A percentile compares a stretch with the other conserved stretches of the same genome.
Conservation (phyloP, 371 early-diverging fungal genomes). For the Mortierella sp. region DNA sequence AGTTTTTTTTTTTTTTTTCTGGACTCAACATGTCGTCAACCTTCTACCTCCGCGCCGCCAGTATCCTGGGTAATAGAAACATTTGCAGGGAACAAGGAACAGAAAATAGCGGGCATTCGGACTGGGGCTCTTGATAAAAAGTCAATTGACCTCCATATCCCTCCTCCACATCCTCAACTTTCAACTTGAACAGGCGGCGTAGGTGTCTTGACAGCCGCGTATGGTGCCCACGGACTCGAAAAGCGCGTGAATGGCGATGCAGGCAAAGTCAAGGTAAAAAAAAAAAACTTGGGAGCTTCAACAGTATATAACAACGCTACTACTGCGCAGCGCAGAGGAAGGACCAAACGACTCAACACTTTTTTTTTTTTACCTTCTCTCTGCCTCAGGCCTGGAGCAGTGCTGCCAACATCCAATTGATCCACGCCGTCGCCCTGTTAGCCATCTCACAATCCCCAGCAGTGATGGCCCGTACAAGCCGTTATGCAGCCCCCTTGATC, state of each 20-base stretch:
- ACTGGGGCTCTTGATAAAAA: neutral
- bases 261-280: constrained; percentile 60
- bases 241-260: constrained; percentile 71
- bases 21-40: constrained; percentile 63
- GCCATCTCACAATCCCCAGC: constrained; percentile 59
- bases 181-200: constrained; percentile 61
- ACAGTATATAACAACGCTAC: neutral
- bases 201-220: constrained; percentile 78
- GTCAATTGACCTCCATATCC: too few relatives aligned
- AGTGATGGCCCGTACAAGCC: constrained; percentile 52
- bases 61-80: constrained; percentile 57
- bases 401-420: constrained; percentile 76
- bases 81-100: neutral
- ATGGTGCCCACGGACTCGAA: constrained; percentile 79
- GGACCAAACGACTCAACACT: neutral
- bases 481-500: constrained; percentile 60
- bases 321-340: neutral
- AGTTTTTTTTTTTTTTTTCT: too few relatives aligned
- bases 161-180: neutral
- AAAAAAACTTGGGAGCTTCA: neutral
- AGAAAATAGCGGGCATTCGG: neutral
- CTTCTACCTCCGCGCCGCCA: constrained; percentile 66
- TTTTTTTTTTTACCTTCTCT: neutral
- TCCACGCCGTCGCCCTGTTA: constrained; percentile 73
- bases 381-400: constrained; percentile 63